Evolutionary conservation across 78 protist species (phyloP).

Genomic region (Dictyostelium firmibasis): DNA sequence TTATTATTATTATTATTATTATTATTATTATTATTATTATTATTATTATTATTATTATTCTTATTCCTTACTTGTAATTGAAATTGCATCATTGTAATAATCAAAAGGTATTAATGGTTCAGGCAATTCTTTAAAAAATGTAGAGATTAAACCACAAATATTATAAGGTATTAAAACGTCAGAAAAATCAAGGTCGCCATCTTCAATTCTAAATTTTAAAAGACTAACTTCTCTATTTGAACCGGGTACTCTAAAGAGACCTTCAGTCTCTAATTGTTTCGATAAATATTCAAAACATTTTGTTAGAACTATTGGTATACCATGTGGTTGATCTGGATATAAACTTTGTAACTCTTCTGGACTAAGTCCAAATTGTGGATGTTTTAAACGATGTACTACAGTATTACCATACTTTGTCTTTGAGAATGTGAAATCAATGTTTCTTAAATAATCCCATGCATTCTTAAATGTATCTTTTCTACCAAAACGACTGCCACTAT

Average conservation of each 20-base stretch:
- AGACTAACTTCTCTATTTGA: slow-evolving; percentile 62
- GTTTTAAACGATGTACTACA: slow-evolving; percentile 62
- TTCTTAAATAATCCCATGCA: slow-evolving; percentile 60
- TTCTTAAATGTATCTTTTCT: slow-evolving; percentile 9
- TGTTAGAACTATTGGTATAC: slow-evolving; percentile 60
- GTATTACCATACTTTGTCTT: slow-evolving; percentile 53
- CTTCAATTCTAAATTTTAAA: slow-evolving; percentile 60
- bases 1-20: neutral
- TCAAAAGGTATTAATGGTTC: slow-evolving; percentile 68
- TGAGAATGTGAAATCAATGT: slow-evolving; percentile 72
- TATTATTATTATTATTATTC: neutral
- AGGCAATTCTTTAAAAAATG: slow-evolving; percentile 64
- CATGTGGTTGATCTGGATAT: slow-evolving; percentile 67
- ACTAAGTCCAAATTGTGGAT: slow-evolving; percentile 65
- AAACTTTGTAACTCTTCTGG: slow-evolving; percentile 59
- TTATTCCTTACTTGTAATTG: slow-evolving; percentile 16
- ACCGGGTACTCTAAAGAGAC: slow-evolving; percentile 70
- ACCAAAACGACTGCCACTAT: neutral
- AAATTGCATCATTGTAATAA: slow-evolving; percentile 30
- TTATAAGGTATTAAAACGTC: slow-evolving; percentile 50
- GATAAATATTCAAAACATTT: slow-evolving; percentile 51
- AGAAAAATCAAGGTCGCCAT: slow-evolving; percentile 53
- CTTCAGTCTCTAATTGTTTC: slow-evolving; percentile 54
- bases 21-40: neutral
- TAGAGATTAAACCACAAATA: slow-evolving; percentile 75